A percentile compares a stretch with the other conserved stretches of the same genome.
These are phyloP conservation scores for Escovopsis weberi DNA, from an alignment of 2,329 filamentous ascomycete species.

Conservation along the genomic window DNA sequence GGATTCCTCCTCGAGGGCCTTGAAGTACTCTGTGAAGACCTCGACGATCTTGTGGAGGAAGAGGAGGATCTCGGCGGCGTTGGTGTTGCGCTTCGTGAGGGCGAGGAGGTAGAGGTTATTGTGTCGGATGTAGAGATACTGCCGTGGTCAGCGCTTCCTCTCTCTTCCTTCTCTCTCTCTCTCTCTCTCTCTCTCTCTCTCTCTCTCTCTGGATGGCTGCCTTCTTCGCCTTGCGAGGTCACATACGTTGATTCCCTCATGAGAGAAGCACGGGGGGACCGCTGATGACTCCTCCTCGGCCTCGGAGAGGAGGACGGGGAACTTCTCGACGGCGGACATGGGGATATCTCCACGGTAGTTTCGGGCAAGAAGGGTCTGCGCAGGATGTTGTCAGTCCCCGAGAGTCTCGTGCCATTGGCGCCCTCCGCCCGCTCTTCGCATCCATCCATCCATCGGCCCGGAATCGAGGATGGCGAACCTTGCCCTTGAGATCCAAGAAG, in stretches of 20 bases:
- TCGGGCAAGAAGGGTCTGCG: constrained; percentile 85
- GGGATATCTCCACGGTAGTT: constrained; percentile 98
- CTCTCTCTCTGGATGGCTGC: constrained; percentile 1
- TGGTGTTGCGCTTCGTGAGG: constrained; percentile 95
- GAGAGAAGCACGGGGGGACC: constrained; percentile 93
- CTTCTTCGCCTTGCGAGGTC: not conserved
- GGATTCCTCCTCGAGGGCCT: constrained; percentile 94
- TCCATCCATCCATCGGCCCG: too few species aligned
- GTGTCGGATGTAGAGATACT: constrained; percentile 98
- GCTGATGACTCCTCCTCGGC: constrained; percentile 98
- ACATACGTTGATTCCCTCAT: constrained; percentile 93
- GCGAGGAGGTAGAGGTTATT: constrained; percentile 98
- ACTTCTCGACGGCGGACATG: constrained; percentile 98
- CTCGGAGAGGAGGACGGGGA: constrained; percentile 88
- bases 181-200: too few species aligned
- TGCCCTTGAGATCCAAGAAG: constrained; percentile 99
- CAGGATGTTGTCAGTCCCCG: constrained; percentile 1
- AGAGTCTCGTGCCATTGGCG: too few species aligned
- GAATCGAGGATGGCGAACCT: constrained; percentile 52
- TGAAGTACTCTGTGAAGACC: constrained; percentile 99
- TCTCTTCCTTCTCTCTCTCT: not conserved
- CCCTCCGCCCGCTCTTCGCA: too few species aligned
- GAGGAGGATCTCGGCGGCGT: constrained; percentile 93
- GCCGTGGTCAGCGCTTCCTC: constrained; percentile 2
- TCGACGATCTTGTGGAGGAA: constrained; percentile 98